Evolutionary conservation across 2,329 filamentous ascomycete genomes (phyloP), one percentile per base, ranked within the genome.

Genomic region (Aspergillus costaricaensis): DNA sequence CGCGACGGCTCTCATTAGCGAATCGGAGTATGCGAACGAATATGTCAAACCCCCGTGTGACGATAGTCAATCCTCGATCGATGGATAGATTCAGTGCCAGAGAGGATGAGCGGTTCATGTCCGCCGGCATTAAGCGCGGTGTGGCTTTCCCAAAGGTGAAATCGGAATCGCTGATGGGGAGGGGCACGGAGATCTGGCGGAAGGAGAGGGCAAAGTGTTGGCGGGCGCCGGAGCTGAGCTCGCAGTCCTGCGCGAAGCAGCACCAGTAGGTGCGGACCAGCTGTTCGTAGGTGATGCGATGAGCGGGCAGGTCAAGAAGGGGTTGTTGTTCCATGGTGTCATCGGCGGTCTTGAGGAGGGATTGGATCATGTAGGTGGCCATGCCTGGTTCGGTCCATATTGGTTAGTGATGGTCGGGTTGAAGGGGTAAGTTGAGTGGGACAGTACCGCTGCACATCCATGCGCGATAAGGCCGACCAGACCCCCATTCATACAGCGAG

Each of bases 301-400:
- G 41, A 12, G 19, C 49, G 74, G 74, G 32, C 32, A 36, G 4
- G 67, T 74, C 53, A 69, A 68, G 2, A 68, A 71, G 21, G 70
- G 68, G 14, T 73, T 66, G 10, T 39, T 76, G 67, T 25, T 76
- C 74, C 73, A 75, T 76, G 27, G 70, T 74, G 19, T 76, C 74
- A 41, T 76, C 74, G 12, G 74, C 70, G 44, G 69, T 76, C 48
- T 74, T 75, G 3, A 76, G 59, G 15, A 76, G 66, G 1, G 72
- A 74, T 55, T 76, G 74, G 14, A 76, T 74, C 74, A 76, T 76
- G 43, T 76, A 76, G 0, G 74, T 76, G 5, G 74, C 74, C 74
- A 76, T 76, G 15, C 74, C 73, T 75, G 25, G 27, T 12, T 30
- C 4, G 1, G 9, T 19, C 10, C 25, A 39, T 8, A 39, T 8